Evolutionary conservation across 768 basidiomycete genomes (phyloP).

Genomic region (Tylopilus balloui): DNA sequence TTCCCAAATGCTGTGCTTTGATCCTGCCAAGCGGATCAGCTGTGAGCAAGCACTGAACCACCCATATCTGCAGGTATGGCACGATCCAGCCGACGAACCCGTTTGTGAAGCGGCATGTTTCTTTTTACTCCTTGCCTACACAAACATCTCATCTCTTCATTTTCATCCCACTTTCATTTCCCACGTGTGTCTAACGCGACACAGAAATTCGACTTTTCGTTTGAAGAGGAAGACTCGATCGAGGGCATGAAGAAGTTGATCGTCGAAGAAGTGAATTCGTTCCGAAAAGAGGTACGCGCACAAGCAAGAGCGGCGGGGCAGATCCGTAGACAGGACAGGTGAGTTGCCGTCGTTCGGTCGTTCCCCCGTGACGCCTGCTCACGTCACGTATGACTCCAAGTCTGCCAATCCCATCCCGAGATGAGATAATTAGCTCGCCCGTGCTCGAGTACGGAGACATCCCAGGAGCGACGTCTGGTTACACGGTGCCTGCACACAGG

Average conservation of each 20-base stretch:
- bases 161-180: neutral
- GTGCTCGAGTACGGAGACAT: conserved; percentile 55
- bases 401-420: conserved; percentile 74
- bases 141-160: neutral
- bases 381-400: conserved; percentile 32
- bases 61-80: conserved; percentile 95
- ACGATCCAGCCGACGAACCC: conserved; percentile 94
- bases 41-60: conserved; percentile 95
- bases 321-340: conserved; percentile 77
- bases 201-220: conserved; percentile 88
- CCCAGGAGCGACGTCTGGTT: conserved; percentile 68
- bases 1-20: conserved; percentile 88
- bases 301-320: conserved; percentile 72
- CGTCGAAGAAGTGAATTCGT: conserved; percentile 84
- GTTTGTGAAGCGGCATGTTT: conserved; percentile 65
- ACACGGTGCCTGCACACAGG: conserved; percentile 45
- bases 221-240: conserved; percentile 94
- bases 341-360: neutral
- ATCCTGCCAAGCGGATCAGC: conserved; percentile 93
- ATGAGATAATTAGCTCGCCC: conserved; percentile 78
- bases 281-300: conserved; percentile 86
- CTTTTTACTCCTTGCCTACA: neutral
- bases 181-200: neutral
- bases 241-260: conserved; percentile 97
- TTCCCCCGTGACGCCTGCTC: neutral